Base-by-base conservation (phyloP, 257 asterid species). In the Vinca minor region DNA sequence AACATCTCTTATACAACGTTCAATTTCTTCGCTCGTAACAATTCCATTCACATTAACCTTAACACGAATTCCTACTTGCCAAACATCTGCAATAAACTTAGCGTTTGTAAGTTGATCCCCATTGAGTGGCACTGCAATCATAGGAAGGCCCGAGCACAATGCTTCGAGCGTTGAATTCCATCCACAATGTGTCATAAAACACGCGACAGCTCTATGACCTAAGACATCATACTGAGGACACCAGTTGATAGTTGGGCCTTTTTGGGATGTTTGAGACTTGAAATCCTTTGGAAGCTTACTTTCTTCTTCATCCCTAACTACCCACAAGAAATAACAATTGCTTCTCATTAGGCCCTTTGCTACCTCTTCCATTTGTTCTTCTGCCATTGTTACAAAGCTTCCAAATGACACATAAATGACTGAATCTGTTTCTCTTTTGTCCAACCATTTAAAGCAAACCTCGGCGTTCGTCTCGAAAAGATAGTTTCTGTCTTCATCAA, bases 151-250 rank as follows among this genome's bases (percentile, higher is more conserved):
- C 1, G 35, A 41, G 14, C 71, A 32, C 13, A 64, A 3, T 12
- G 62, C 70, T 59, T 64, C 70, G 0, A 71, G 44, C n/a, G 70
- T 71, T 17, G 70, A 71, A 41, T 71, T 71, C 75, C 75, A 71
- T 11, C 75, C 75, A 29, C 71, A 71, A 28, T 65, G 75, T 25
- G 75, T 71, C 57, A 65, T 23, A 12, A 71, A 71, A 50, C 66
- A 71, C 2, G 31, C 75, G 0, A 71, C 48, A 0, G 71, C 58
- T 4, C 4, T 12, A 1, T 71, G 75, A 18, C 62, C 52, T 20
- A 71, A 64, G 5, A 71, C 71, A 10, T 71, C 57, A 18, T 59
- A 45, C 44, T 71, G 75, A 31, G 65, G 65, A 8, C 71, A 71
- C 75, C 75, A 71, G 10, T 36, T 56, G 9, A 63, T 63, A 2